Percentiles rank a stretch among this genome's conserved stretches.
phyloP scores from a whole-genome alignment of 805 yeast species.

The Spathaspora sp. region DNA sequence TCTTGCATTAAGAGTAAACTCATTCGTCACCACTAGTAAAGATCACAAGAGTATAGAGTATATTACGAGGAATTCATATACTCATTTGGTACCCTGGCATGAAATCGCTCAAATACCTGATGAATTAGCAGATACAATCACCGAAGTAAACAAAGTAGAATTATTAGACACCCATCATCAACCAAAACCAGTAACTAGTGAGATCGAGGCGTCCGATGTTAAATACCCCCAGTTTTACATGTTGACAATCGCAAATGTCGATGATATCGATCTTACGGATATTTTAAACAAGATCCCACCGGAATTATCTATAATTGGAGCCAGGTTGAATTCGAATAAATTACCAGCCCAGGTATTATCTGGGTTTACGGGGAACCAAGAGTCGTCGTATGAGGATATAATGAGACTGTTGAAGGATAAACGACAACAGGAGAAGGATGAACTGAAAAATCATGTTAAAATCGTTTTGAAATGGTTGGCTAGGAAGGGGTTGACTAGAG shows the following conservation, averaged over 20 bases:
- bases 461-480: conserved; percentile 18
- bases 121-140: conserved; percentile 9
- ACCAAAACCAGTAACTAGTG: not conserved
- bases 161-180: conserved; percentile 3
- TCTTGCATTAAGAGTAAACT: conserved; percentile 15
- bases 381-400: not conserved
- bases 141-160: conserved; percentile 3
- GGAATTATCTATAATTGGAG: not conserved
- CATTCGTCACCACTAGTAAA: not conserved
- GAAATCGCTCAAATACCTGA: conserved; percentile 8
- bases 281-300: not conserved
- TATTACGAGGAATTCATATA: not conserved
- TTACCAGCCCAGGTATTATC: not conserved
- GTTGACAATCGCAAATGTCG: not conserved
- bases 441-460: conserved; percentile 5
- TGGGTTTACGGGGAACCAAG: not conserved
- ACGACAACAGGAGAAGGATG: not conserved
- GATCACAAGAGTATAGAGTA: not conserved
- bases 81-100: conserved; percentile 4
- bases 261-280: not conserved
- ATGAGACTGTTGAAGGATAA: not conserved
- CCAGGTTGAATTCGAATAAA: not conserved
- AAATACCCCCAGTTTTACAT: not conserved
- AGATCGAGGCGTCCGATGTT: not conserved
- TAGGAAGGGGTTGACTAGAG: conserved; percentile 16